Conservation (phyloP, 1,284 basidiomycete species). For the Xanthoconium separans region DNA sequence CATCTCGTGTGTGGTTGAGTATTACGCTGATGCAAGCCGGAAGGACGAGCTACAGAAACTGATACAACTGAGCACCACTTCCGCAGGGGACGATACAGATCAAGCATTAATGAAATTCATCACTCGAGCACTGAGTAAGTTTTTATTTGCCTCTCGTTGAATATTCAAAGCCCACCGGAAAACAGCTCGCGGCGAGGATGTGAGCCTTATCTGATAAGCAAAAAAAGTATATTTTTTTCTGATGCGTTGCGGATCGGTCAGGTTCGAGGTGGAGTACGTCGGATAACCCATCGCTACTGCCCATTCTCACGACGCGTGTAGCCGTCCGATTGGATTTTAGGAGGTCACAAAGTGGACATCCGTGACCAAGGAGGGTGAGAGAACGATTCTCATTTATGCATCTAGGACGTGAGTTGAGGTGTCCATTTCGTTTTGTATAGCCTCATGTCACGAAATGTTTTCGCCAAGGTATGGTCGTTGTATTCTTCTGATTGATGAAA, state of each 20-base stretch:
- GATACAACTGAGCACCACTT: constrained; percentile 33
- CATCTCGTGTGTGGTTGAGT: constrained; percentile 60
- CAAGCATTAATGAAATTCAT: constrained; percentile 45
- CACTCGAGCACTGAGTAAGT: constrained; percentile 52
- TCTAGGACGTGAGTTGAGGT: neutral
- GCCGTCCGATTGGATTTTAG: constrained; percentile 3
- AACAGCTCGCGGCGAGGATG: constrained; percentile 9
- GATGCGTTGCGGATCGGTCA: neutral
- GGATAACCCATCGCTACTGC: neutral
- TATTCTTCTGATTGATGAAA: neutral
- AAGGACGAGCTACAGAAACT: constrained; percentile 44
- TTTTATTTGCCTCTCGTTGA: neutral
- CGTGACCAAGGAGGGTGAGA: constrained; percentile 25
- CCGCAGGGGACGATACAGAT: constrained; percentile 24
- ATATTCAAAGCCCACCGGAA: neutral
- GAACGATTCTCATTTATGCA: neutral
- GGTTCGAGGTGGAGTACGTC: constrained; percentile 17
- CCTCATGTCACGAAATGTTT: constrained; percentile 29
- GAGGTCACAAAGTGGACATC: constrained; percentile 10
- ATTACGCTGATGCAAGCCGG: constrained; percentile 52
- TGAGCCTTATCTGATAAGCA: constrained; percentile 3
- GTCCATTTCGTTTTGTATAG: constrained; percentile 8
- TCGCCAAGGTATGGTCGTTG: constrained; percentile 20
- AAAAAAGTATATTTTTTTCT: neutral
- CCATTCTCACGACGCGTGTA: constrained; percentile 1